Conservation (phyloP, 176 grass and related monocot species). For the Eleusine indica region DNA sequence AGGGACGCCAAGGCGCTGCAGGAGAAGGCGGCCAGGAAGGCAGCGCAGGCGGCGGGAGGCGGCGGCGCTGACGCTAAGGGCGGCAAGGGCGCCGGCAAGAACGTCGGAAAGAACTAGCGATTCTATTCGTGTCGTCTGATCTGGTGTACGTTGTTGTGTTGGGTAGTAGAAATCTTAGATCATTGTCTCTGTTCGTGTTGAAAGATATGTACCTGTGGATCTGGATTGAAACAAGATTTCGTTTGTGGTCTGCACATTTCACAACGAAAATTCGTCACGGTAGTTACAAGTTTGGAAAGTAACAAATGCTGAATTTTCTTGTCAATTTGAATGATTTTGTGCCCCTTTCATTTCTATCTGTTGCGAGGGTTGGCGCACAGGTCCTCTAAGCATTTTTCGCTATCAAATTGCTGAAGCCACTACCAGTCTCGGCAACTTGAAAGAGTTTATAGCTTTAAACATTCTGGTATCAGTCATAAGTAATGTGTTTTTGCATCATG, state of each 20-base stretch:
- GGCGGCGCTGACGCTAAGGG: constrained; percentile 11
- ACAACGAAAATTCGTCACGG: neutral
- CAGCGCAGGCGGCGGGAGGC: constrained; percentile 25
- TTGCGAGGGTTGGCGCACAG: no score
- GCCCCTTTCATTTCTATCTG: no score
- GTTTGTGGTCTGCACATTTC: neutral
- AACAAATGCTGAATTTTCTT: no score
- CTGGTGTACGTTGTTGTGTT: neutral
- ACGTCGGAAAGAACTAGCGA: constrained; percentile 25
- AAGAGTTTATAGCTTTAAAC: no score
- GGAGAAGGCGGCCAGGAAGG: constrained; percentile 61
- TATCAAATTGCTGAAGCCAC: no score
- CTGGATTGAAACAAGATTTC: neutral
- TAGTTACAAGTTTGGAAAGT: neutral
- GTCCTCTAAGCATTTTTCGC: no score
- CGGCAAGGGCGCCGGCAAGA: constrained; percentile 34
- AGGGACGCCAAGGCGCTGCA: constrained; percentile 60
- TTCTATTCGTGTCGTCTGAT: neutral
- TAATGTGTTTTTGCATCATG: neutral
- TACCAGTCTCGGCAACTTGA: no score
- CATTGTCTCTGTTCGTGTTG: neutral
- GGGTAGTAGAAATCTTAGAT: neutral
- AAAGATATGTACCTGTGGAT: constrained; percentile 11
- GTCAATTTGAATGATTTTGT: no score
- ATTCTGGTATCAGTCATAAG: no score